Evolutionary conservation across 2,329 filamentous ascomycete genomes (phyloP), one percentile per base, ranked within the genome.

Genomic region (Dothideomycetes sp.): DNA sequence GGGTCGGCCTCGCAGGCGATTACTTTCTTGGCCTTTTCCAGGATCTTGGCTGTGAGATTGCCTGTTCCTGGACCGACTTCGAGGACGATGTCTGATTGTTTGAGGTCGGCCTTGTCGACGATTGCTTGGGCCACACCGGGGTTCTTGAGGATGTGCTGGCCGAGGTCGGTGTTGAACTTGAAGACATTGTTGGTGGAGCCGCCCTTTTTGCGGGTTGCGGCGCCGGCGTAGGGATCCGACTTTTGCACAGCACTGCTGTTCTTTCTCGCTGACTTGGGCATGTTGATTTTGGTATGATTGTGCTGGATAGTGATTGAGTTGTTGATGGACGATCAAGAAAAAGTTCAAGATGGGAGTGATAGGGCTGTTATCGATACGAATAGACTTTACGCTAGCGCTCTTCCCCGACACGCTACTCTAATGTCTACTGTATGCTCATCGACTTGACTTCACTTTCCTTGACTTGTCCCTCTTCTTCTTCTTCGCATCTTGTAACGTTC

Each of bases 1-100:
- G 91, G 88, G 64, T 98, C 91, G 59, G 95, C 73, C 66, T 98
- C 91, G 37, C 95, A 84, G 3, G 84, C 84, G 37, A 88, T 84
- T 40, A 79, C 75, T 44, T 84, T 84, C 61, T 87, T 88, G 16
- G 85, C 86, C 47, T 85, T 82, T 53, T 91, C 84, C 18, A 96
- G 68, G 45, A 96, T 95, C 43, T 85, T 75, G 18, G 91, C 81
- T 1, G 89, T 96, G 51, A 96, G 61, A 59, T 91, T 93, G 47
- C 87, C 86, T 1, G 84, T 89, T 54, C 87, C 87, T 4, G 88
- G 86, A 49, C 89, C 88, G 47, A 94, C 82, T 72, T 96, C 89
- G 16, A 96, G 78, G 3, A 96, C 89, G 2, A 80, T 77, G 59
- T 81, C 91, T 24, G 83, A 89, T 42, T 91, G 88, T 58, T 95